Percentiles rank a stretch among this genome's conserved stretches.
Evolutionary conservation across 1,284 basidiomycete genomes (phyloP).

Genomic region (Inonotus hispidus): DNA sequence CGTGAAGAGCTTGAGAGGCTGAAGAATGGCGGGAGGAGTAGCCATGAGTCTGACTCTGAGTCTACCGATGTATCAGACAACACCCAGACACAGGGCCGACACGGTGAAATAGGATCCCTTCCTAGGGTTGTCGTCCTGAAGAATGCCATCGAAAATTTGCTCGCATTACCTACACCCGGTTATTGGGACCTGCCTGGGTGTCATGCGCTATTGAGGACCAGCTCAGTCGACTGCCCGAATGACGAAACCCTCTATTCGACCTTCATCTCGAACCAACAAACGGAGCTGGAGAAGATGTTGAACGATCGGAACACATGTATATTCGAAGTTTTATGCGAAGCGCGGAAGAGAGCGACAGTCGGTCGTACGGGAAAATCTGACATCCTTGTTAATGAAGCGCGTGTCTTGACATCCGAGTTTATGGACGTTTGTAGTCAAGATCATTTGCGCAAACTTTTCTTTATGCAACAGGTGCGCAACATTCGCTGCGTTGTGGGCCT

Average conservation of each 20-base stretch:
- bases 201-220: constrained; percentile 26
- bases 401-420: constrained; percentile 34
- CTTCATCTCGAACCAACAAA: constrained; percentile 25
- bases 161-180: constrained; percentile 43
- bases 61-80: background rate
- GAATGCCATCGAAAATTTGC: constrained; percentile 37
- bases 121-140: constrained; percentile 39
- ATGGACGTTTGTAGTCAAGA: constrained; percentile 42
- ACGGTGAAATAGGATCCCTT: constrained; percentile 36
- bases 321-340: constrained; percentile 28
- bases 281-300: constrained; percentile 26
- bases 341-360: constrained; percentile 18
- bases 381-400: constrained; percentile 39
- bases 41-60: background rate
- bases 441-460: constrained; percentile 41
- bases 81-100: background rate
- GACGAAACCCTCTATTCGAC: constrained; percentile 36
- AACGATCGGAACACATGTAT: constrained; percentile 32
- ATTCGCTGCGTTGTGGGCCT: background rate
- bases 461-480: constrained; percentile 42
- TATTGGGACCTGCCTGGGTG: constrained; percentile 43
- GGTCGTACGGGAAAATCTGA: constrained; percentile 27
- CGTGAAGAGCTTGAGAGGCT: constrained; percentile 31
- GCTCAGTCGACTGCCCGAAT: constrained; percentile 25
- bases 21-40: constrained; percentile 25